Evolutionary conservation across 108 stramenopile species (phyloP).

Genomic region (Schizochytrium sp.): DNA sequence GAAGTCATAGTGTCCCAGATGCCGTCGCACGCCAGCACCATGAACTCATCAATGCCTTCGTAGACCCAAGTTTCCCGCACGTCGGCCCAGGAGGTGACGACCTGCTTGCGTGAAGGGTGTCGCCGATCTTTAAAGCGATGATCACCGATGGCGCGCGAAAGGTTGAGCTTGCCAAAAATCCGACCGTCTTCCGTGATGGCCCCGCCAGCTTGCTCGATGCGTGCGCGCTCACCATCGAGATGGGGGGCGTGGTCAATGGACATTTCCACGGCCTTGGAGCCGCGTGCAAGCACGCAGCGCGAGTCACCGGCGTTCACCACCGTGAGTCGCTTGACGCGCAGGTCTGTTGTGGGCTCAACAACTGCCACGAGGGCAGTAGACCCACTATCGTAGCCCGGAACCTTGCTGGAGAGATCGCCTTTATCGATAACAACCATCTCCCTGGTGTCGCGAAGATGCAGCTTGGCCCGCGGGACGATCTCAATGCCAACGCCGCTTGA

Average conservation of each 20-base stretch:
- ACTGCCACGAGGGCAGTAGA: neutral
- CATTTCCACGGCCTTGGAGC: slow-evolving; percentile 36
- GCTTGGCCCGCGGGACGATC: neutral
- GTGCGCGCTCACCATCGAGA: slow-evolving; percentile 56
- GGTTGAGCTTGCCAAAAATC: slow-evolving; percentile 87
- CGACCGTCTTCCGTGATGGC: slow-evolving; percentile 58
- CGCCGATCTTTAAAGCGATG: slow-evolving; percentile 58
- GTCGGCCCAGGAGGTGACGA: slow-evolving; percentile 85
- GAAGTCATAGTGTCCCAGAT: slow-evolving; percentile 84
- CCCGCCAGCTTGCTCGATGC: slow-evolving; percentile 69
- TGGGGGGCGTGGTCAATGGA: slow-evolving; percentile 86
- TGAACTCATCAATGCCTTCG: slow-evolving; percentile 67
- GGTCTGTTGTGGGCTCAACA: neutral
- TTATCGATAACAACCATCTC: neutral
- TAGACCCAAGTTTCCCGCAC: slow-evolving; percentile 55
- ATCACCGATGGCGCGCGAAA: slow-evolving; percentile 90
- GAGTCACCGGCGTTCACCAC: slow-evolving; percentile 82
- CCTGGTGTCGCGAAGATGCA: neutral
- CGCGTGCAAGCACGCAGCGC: slow-evolving; percentile 69
- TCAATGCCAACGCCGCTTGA: neutral
- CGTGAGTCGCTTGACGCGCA: slow-evolving; percentile 55
- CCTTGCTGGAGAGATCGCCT: neutral
- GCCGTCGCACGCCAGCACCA: slow-evolving; percentile 87
- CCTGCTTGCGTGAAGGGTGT: slow-evolving; percentile 60
- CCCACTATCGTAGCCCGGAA: neutral